Evolutionary conservation across 2,329 filamentous ascomycete species (phyloP).

Genomic region (Alternaria consortialis): DNA sequence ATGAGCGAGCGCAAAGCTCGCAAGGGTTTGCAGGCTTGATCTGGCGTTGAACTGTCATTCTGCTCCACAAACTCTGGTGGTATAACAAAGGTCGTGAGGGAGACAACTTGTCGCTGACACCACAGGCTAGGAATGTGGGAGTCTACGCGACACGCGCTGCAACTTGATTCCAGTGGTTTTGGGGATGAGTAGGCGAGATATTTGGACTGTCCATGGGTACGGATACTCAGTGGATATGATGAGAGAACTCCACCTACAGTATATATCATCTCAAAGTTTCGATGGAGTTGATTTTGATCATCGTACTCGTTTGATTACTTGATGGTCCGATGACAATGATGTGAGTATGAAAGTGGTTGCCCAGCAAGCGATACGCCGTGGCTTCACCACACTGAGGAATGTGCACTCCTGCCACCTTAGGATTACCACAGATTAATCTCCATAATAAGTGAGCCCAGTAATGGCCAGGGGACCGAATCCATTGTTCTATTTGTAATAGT

Average conservation of each 20-base stretch:
- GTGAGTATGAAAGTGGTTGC: not conserved
- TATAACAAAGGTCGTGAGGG: not conserved
- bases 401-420: too few relatives aligned
- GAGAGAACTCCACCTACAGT: not conserved
- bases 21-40: constrained; percentile 22
- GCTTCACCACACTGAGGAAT: too few relatives aligned
- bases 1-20: constrained; percentile 21
- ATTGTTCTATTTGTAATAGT: not conserved
- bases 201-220: not conserved
- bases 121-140: not conserved
- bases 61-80: not conserved
- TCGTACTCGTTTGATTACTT: not conserved
- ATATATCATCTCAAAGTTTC: not conserved
- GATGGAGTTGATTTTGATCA: not conserved
- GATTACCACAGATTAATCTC: too few relatives aligned
- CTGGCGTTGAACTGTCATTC: not conserved
- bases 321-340: not conserved
- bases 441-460: too few relatives aligned
- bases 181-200: not conserved
- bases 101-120: not conserved
- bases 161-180: not conserved
- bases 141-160: not conserved
- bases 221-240: not conserved
- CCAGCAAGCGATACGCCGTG: not conserved
- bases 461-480: too few relatives aligned